Evolutionary conservation across 306 rosid genomes (phyloP), one percentile per base, ranked within the genome.

Genomic region (Arachis hypogaea): DNA sequence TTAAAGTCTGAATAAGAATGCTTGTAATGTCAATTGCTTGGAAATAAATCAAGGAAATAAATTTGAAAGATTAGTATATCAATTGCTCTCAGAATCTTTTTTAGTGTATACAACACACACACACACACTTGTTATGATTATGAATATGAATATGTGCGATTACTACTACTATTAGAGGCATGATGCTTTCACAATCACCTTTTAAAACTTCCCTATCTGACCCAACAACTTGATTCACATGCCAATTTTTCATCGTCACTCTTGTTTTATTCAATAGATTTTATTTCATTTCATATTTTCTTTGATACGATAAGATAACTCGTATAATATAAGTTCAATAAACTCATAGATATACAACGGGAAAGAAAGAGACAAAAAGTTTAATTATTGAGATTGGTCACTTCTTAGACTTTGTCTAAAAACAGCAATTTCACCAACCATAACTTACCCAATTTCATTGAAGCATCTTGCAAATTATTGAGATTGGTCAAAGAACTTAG

Each of bases 141-240:
- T 33, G 38, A 33, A 33, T 88, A 88, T 10, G 91, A 88, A 80
- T 75, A 79, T 71, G 83, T 85, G 56, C 88, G 83, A 33, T 40
- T 85, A 82, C 77, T 83, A 82, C 76, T 33, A 4, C 38, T 33
- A 33, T 4, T 33, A 33, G 4, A 33, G 3, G 38, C 38, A 33
- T 33, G 38, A 75, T 88, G 89, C 89, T 77, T 79, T 81, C 83
- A 56, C 82, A 36, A 59, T 59, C 18, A 59, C 64, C 64, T 59
- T 63, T 58, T 84, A 82, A 82, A 63, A 69, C 77, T 75, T 71
- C 82, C 82, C 78, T 84, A 7, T 63, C 85, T 59, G 82, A 77
- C n/a, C 47, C 29, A 58, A 78, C 82, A 83, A 86, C 87, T 79
- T 88, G 76, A 76, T 81, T 63, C 93, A 86, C 49, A 75, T 83